phyloP scores from a whole-genome alignment of 2,329 filamentous ascomycete genomes.

The Epichloe hybrida region DNA sequence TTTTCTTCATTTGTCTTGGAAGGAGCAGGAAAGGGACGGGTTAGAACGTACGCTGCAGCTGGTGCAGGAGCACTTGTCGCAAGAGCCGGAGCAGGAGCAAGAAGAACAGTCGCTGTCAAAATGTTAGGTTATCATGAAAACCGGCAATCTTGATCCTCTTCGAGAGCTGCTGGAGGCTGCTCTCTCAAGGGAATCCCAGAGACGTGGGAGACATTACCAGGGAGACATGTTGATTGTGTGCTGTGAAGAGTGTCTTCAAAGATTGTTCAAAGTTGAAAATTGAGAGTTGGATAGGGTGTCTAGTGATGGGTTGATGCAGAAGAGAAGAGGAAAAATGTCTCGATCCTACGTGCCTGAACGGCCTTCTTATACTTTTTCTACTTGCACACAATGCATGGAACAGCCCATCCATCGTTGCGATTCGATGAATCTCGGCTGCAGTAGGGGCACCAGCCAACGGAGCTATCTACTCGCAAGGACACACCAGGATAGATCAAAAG shows the following conservation, averaged over 20 bases:
- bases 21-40: not conserved
- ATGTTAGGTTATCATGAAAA: not conserved
- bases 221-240: slow-evolving; percentile 7
- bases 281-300: not conserved
- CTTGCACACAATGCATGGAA: not conserved
- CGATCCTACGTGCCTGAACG: not conserved
- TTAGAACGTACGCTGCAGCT: slow-evolving; percentile 10
- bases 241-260: not conserved
- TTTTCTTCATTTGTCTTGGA: not conserved
- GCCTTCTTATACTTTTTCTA: slow-evolving; percentile 5
- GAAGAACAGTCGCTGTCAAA: slow-evolving; percentile 9
- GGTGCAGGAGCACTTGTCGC: slow-evolving; percentile 12
- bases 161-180: too few species aligned
- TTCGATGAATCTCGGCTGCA: slow-evolving; percentile 2
- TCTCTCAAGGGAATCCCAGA: too few species aligned
- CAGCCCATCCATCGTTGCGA: not conserved
- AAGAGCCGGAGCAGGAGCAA: slow-evolving; percentile 12
- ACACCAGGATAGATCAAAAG: not conserved
- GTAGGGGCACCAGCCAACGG: not conserved
- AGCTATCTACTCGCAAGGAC: not conserved
- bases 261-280: not conserved
- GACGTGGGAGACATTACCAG: slow-evolving; percentile 5
- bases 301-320: not conserved
- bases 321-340: not conserved
- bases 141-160: too few species aligned